Percentiles rank a stretch among this genome's conserved stretches.
These are phyloP conservation scores for bread wheat (Triticum aestivum) DNA, from an alignment of 176 grass and related monocot species.

Conservation along the genomic window DNA sequence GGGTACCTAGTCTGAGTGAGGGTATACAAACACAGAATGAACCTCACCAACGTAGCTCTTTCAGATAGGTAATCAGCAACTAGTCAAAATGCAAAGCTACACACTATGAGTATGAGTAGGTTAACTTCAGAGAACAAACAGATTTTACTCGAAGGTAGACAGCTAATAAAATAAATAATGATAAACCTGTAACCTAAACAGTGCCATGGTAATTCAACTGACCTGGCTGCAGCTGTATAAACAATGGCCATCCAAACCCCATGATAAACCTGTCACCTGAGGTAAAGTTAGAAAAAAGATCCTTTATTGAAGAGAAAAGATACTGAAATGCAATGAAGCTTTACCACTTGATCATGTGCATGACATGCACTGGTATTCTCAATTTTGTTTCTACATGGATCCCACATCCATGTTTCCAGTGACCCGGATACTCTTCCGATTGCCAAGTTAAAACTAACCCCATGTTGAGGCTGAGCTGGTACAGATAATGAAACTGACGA, in stretches of 20 bases:
- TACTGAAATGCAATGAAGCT: slow-evolving; percentile 32
- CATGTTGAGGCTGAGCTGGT: slow-evolving; percentile 42
- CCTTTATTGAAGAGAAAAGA: slow-evolving; percentile 20
- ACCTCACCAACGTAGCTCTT: neutral
- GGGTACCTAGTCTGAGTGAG: neutral
- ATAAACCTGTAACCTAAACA: neutral
- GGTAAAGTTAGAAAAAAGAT: slow-evolving; percentile 23
- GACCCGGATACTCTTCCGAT: slow-evolving; percentile 76
- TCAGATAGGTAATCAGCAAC: neutral
- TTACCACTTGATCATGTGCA: slow-evolving; percentile 93
- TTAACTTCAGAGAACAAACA: neutral
- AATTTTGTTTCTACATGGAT: slow-evolving; percentile 51
- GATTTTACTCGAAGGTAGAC: neutral
- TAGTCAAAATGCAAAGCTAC: slow-evolving; percentile 12
- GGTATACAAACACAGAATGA: neutral
- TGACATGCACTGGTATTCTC: slow-evolving; percentile 48
- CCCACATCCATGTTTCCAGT: slow-evolving; percentile 67
- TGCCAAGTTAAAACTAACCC: slow-evolving; percentile 63
- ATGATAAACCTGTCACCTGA: slow-evolving; percentile 88
- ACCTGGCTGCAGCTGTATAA: slow-evolving; percentile 95
- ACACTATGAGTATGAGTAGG: neutral
- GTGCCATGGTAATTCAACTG: slow-evolving; percentile 9
- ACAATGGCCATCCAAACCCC: slow-evolving; percentile 71
- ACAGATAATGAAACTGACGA: slow-evolving; percentile 63
- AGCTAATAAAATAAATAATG: slow-evolving; percentile 11